Percentiles rank a stretch among this genome's conserved stretches.
Conservation (phyloP, 352 stramenopile species). For the Phytophthora rubi region DNA sequence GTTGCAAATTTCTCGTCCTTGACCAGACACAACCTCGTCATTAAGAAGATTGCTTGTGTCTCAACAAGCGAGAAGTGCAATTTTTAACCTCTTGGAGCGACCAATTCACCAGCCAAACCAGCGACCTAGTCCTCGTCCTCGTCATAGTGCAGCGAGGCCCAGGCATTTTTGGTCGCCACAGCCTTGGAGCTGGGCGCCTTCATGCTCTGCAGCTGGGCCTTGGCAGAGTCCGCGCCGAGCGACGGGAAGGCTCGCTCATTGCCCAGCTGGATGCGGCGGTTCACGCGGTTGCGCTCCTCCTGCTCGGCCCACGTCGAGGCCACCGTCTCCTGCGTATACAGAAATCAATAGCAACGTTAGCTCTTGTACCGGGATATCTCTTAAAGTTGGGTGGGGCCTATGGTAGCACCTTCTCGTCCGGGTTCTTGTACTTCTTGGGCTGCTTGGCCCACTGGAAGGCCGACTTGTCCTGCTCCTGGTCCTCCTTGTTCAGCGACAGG, state of each 20-base stretch:
- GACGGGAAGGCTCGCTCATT: slow-evolving; percentile 84
- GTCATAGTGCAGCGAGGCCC: slow-evolving; percentile 69
- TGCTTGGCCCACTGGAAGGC: slow-evolving; percentile 86
- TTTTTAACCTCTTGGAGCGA: background rate
- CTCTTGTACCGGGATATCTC: no score
- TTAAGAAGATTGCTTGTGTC: background rate
- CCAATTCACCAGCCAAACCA: background rate
- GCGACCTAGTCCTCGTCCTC: slow-evolving; percentile 59
- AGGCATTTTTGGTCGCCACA: slow-evolving; percentile 79
- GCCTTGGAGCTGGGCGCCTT: slow-evolving; percentile 64
- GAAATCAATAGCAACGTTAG: no score
- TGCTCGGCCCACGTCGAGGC: slow-evolving; percentile 76
- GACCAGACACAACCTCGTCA: background rate
- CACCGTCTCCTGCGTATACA: slow-evolving; percentile 46
- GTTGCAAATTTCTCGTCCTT: slow-evolving; percentile 1
- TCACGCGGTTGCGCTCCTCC: slow-evolving; percentile 70
- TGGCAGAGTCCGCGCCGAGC: slow-evolving; percentile 58
- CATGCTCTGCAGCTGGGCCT: slow-evolving; percentile 67
- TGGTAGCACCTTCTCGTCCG: slow-evolving; percentile 41
- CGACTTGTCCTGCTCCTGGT: slow-evolving; percentile 47
- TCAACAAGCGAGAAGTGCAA: background rate
- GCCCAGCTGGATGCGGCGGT: slow-evolving; percentile 65
- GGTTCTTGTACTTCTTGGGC: slow-evolving; percentile 86
- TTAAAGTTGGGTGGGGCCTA: no score
- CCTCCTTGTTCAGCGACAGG: slow-evolving; percentile 63